Evolutionary conservation across 768 basidiomycete species (phyloP).

Genomic region (Russula compacta): DNA sequence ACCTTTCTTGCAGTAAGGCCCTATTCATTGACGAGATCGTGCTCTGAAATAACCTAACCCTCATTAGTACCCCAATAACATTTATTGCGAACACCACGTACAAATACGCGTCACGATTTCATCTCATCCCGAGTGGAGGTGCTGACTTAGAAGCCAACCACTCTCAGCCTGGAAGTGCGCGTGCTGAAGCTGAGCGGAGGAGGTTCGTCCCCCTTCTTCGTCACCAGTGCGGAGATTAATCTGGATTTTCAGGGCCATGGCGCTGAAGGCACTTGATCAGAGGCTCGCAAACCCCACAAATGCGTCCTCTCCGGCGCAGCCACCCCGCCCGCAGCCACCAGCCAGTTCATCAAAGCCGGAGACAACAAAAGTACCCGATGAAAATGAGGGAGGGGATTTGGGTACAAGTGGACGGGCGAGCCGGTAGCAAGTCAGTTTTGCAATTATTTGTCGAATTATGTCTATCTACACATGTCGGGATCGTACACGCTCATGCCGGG

Average conservation of each 20-base stretch:
- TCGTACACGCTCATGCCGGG: background rate
- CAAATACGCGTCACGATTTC: slow-evolving; percentile 55
- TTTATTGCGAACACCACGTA: slow-evolving; percentile 60
- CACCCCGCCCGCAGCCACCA: slow-evolving; percentile 8
- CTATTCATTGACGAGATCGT: background rate
- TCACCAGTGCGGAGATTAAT: background rate
- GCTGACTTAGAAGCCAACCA: slow-evolving; percentile 72
- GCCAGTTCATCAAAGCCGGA: slow-evolving; percentile 7
- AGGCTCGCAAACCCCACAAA: slow-evolving; percentile 53
- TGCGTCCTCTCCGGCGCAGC: slow-evolving; percentile 19
- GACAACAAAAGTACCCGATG: slow-evolving; percentile 7
- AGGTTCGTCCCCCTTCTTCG: slow-evolving; percentile 43
- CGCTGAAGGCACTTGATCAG: slow-evolving; percentile 93
- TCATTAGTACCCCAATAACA: slow-evolving; percentile 58
- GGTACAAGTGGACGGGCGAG: slow-evolving; percentile 1
- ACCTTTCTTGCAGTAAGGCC: slow-evolving; percentile 75
- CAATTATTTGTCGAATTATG: background rate
- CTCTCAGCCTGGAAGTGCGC: slow-evolving; percentile 67
- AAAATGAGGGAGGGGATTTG: slow-evolving; percentile 11
- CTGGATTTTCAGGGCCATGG: slow-evolving; percentile 62
- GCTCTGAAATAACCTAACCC: background rate
- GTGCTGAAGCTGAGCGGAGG: slow-evolving; percentile 94
- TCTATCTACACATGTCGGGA: slow-evolving; percentile 5
- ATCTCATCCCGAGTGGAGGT: slow-evolving; percentile 58
- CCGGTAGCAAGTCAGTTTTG: slow-evolving; percentile 1